Base-by-base conservation (phyloP, 169 alveolate genomes). In the Eimeria mitis region DNA sequence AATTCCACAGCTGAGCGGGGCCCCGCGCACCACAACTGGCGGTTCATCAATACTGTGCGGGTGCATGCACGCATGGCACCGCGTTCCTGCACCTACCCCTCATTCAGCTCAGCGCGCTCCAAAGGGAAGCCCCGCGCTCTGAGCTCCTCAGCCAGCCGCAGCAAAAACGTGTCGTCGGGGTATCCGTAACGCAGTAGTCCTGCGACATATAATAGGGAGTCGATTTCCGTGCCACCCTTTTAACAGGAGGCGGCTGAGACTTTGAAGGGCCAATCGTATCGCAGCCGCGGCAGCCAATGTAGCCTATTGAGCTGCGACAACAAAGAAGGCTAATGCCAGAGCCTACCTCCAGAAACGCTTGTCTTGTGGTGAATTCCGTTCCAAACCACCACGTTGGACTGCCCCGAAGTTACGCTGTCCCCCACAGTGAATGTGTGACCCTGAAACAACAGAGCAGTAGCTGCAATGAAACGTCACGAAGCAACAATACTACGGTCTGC, bases 361-460 rank as follows among this genome's bases (percentile, higher is more conserved):
- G 99, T 98, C 91, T 98, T 98, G 97, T 98, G 99, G 97, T 98
- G 99, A 63, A 98, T 97, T 6, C 99, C 98, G 75, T 97, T 97
- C 99, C 99, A 98, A 23, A 98, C 97, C n/a, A 97, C 98, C 37
- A 97, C 96, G 95, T 98, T 98, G 31, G 91, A 96, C 81, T 94
- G 91, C 8, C 99, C 99, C 42, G 99, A 98, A 6, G 99, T 98
- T n/a, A 98, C 98, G 54, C 98, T 97, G 61, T 98, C 96, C 63
- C 99, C 99, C 68, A 98, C 98, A 25, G 97, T 97, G 95, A 98
- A 98, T 23, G 97, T 98, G 90, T 98, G 94, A 87, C 97, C 98
- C 96, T 91, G 91, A 9, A 28, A 28, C 23, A 75, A 25, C 83
- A 71, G 31, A 0, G 65, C 89, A 31, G 70, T 42, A 78, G 1